Base-by-base conservation (phyloP, 345 rosid species). In the Hibiscus trionum region DNA sequence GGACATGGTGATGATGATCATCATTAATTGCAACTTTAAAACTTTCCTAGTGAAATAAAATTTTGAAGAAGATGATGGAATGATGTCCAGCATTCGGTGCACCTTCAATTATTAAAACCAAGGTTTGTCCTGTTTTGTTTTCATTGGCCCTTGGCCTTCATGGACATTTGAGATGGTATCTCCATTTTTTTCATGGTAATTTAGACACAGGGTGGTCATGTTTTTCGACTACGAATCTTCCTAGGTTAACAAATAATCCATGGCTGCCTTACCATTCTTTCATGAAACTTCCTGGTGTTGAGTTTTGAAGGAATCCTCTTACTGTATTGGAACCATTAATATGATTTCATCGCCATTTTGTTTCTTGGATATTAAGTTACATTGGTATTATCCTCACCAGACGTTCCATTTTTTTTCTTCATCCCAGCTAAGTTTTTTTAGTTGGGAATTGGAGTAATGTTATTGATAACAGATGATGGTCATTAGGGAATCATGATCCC, bases 1-100 rank as follows among this genome's bases (percentile, higher is more conserved):
- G 98, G 90, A 66, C 90, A 88, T 69, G 93, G 85, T 1, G 93
- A 86, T 9, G 86, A 83, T 17, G 78, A 91, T 66, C 88, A 84
- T 77, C 88, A 86, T 76, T 83, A 71, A 84, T 80, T 71, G 72
- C 49, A 57, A 66, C 73, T 46, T 66, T 72, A 59, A 17, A 31
- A 21, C 78, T 65, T 73, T 76, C 44, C 2, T 39, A 39, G 44
- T 26, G 79, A 77, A 74, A 79, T 82, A 82, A 81, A 77, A 66
- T 56, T 29, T 61, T 37, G 59, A 61, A 77, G 44, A 55, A 50
- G 73, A 78, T 52, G 74, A 80, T 65, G 84, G 81, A 78, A 75
- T 27, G 71, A 78, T 76, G 79, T 85, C 80, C 79, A 61, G 73
- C 60, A 73, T 72, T 68, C 75, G 70, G 52, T 70, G 79, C 60